Evolutionary conservation across 2,329 filamentous ascomycete genomes (phyloP), one percentile per base, ranked within the genome.

Genomic region (Phaeophleospora eucalypticola): DNA sequence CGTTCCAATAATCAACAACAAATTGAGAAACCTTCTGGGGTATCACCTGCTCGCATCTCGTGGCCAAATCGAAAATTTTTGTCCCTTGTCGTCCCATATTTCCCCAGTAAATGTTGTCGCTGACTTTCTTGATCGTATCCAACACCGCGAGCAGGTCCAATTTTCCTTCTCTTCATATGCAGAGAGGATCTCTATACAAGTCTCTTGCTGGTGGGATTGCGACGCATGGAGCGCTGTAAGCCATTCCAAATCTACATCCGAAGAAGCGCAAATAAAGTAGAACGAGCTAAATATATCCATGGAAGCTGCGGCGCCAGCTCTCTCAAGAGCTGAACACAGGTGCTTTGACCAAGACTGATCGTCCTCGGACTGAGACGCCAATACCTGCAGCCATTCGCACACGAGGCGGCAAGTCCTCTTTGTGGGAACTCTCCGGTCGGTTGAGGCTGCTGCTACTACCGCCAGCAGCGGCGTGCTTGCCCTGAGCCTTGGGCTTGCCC

Each of bases 341-440:
- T 44, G 74, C 73, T 59, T 76, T 76, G 43, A 72, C 69, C 54
- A 77, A 57, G 27, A 76, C 69, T 35, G 66, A 69, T 53, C 72
- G 70, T n/a, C 72, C 71, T 38, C 73, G 66, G 29, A 76, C 70
- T 49, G 69, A 65, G n/a, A 76, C 72, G 6, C 68, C 67, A 36
- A 76, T 62, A 24, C 72, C 72, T 9, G 70, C 71, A 14, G 72
- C 67, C 61, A 77, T 62, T n/a, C 73, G 65, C 35, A 76, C 73
- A 12, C 72, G 63, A 19, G 69, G 68, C 42, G 69, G 65, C 36
- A 61, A 54, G 32, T 67, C 58, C 43, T 74, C 71, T 32, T 72
- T 68, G 41, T 61, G 58, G 9, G 69, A 66, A 54, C 69, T 72
- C 21, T 70, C 68, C 17, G 71, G 69, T 36, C 68, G 54, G 62